Evolutionary conservation across 371 early-diverging fungal species (phyloP), one percentile per base, ranked within the genome.

Genomic region (Sanchytrium tribonematis): DNA sequence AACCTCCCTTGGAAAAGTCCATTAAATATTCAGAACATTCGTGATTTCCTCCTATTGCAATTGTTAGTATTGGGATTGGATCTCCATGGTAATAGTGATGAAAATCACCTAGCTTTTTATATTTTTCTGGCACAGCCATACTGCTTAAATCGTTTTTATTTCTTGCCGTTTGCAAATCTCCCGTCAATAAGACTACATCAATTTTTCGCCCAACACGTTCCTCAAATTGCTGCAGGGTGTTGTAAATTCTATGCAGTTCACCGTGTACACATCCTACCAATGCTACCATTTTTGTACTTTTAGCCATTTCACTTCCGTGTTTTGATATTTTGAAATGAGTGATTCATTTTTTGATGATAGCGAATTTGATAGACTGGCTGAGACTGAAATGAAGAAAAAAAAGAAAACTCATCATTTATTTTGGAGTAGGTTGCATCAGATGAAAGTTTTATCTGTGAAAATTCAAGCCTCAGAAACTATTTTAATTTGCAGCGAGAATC

Each of bases 31-130:
- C 88, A 31, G 87, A 86, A 0, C 93, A 89, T 78, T 97, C 98
- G 73, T 97, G 98, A 75, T 97, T 97, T 22, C 98, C 98, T 1
- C 98, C 98, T 70, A 97, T 84, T 74, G 96, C 91, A 0, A 97
- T 72, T 0, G 97, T 95, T 0, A 87, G 88, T 48, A 85, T 76
- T 0, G 93, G 93, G 29, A 91, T 91, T 28, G 70, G 75, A 70
- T 82, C 77, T n/a, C 93, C 93, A 1, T 84, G 82, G 77, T 95
- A 96, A 71, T 96, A 97, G 68, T 91, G 80, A 81, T 87, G 80
- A 76, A 97, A 97, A 1, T 79, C 81, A 12, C 93, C 95, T 17
- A 96, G 66, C 27, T 76, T 73, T 66, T 82, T 81, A 75, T 87
- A 93, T 73, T 91, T 91, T 31, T 80, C 78, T 1, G 96, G 96